Conservation (phyloP, 2,329 filamentous ascomycete genomes). For the Thielaviopsis ethacetica region DNA sequence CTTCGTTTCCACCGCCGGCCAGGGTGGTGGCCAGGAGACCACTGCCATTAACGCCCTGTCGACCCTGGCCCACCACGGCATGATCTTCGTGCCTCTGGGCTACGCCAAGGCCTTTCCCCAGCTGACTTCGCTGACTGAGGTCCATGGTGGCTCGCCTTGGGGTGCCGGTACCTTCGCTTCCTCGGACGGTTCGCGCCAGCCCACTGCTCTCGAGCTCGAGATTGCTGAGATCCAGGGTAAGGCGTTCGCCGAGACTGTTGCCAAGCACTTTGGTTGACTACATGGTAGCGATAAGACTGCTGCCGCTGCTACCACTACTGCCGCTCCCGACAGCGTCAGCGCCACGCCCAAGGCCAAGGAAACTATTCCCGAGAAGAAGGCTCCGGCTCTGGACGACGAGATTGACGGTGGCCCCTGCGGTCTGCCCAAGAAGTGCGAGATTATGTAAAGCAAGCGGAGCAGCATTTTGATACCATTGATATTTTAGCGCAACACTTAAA, state of each 20-base stretch:
- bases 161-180: slow-evolving; percentile 80
- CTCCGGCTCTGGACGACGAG: slow-evolving; percentile 26
- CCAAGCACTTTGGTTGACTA: slow-evolving; percentile 65
- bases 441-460: slow-evolving; percentile 7
- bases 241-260: slow-evolving; percentile 61
- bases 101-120: slow-evolving; percentile 65
- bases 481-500: slow-evolving; percentile 1
- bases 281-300: slow-evolving; percentile 35
- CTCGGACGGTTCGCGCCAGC: slow-evolving; percentile 70
- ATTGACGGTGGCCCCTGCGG: slow-evolving; percentile 58
- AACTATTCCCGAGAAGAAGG: slow-evolving; percentile 7
- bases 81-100: slow-evolving; percentile 90
- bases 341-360: slow-evolving; percentile 14
- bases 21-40: slow-evolving; percentile 83
- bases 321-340: too few relatives aligned
- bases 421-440: slow-evolving; percentile 31
- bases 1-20: slow-evolving; percentile 74
- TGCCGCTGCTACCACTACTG: slow-evolving; percentile 13
- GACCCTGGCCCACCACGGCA: slow-evolving; percentile 81
- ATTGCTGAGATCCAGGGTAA: slow-evolving; percentile 73
- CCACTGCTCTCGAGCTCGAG: slow-evolving; percentile 56
- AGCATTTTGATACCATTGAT: slow-evolving; percentile 9
- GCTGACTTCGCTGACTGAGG: slow-evolving; percentile 56
- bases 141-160: slow-evolving; percentile 81
- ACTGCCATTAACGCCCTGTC: slow-evolving; percentile 69